These are phyloP conservation scores for Phytophthora foliorum DNA, from an alignment of 352 stramenopile genomes.

Conservation along the genomic window DNA sequence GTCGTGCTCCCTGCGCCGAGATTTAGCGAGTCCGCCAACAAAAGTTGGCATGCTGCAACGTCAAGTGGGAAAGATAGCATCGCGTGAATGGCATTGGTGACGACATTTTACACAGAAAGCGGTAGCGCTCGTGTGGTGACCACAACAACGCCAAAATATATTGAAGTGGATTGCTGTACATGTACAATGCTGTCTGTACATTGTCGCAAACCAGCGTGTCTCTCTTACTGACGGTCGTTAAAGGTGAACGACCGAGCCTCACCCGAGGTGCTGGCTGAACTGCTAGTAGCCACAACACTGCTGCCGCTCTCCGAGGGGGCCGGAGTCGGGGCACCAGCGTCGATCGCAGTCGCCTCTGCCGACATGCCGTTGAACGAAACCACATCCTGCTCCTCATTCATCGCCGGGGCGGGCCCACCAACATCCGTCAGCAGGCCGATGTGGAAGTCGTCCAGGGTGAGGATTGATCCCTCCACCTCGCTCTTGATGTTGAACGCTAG, in stretches of 20 bases:
- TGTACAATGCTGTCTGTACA: no score
- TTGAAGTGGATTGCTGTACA: not conserved
- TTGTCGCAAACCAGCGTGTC: no score
- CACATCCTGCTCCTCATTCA: conserved; percentile 46
- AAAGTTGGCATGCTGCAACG: not conserved
- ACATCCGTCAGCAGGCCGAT: conserved; percentile 51
- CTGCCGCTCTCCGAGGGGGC: not conserved
- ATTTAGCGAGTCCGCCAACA: conserved; percentile 1
- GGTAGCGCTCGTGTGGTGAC: no score
- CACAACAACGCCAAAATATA: not conserved
- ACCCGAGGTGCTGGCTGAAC: not conserved
- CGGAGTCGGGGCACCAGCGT: conserved; percentile 8
- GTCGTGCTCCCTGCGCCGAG: no score
- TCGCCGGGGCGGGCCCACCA: conserved; percentile 16
- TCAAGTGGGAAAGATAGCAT: not conserved
- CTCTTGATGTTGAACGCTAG: conserved; percentile 39
- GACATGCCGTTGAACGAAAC: conserved; percentile 53
- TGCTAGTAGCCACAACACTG: not conserved
- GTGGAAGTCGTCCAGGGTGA: conserved; percentile 47
- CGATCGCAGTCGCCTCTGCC: conserved; percentile 28
- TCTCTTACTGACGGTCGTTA: not conserved
- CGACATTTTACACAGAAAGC: no score
- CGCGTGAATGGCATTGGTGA: not conserved
- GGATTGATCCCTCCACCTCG: conserved; percentile 22
- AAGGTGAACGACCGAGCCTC: conserved; percentile 3